Percentiles rank a stretch among this genome's conserved stretches.
Conservation (phyloP, 345 rosid species). For the Trapa bicornis region DNA sequence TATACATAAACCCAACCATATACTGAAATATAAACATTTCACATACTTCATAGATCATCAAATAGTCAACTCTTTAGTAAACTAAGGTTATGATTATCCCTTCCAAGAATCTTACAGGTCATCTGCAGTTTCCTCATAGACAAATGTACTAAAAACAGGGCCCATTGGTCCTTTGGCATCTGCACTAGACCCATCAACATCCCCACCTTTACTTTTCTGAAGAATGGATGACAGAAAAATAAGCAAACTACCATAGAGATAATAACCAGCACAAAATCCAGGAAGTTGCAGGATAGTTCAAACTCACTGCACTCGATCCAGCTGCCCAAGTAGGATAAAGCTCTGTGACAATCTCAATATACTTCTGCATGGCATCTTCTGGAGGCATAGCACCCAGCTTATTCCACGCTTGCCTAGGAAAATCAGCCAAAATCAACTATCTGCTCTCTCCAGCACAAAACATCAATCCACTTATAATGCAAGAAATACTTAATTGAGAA, state of each 20-base stretch:
- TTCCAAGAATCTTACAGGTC: conserved; percentile 62
- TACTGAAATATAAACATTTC: neutral
- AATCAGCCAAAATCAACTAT: neutral
- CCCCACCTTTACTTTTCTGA: conserved; percentile 39
- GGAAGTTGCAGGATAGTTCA: conserved; percentile 8
- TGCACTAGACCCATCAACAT: conserved; percentile 15
- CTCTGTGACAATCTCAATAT: conserved; percentile 71
- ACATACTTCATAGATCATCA: neutral
- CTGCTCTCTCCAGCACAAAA: neutral
- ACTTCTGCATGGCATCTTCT: conserved; percentile 92
- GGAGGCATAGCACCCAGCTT: conserved; percentile 96
- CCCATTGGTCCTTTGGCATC: conserved; percentile 69
- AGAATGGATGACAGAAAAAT: conserved; percentile 10
- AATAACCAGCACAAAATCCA: conserved; percentile 5
- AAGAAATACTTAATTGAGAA: neutral
- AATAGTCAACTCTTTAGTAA: neutral
- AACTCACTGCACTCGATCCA: conserved; percentile 52
- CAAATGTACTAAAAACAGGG: conserved; percentile 82
- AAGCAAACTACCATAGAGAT: conserved; percentile 4
- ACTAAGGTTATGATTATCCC: neutral
- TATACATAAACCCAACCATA: neutral
- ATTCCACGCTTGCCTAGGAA: conserved; percentile 87
- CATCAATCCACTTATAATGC: neutral
- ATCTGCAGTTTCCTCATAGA: conserved; percentile 62
- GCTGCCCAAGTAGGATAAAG: conserved; percentile 71